phyloP scores from a whole-genome alignment of 768 basidiomycete genomes.

The Nidula microcarpa region DNA sequence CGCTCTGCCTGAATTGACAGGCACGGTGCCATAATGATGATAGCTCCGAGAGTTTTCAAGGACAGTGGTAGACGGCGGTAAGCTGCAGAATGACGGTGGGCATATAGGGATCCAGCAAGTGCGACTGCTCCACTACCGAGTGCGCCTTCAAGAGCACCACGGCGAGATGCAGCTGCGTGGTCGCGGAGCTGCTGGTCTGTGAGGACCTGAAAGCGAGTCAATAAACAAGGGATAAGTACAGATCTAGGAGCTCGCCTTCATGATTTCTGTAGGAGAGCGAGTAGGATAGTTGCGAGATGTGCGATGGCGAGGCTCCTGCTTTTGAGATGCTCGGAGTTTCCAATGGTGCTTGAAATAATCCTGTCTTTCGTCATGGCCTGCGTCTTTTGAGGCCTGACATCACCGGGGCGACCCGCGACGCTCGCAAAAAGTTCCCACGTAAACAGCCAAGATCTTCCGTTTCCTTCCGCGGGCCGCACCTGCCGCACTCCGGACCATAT shows the following conservation, averaged over 20 bases:
- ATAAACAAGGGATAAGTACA: background rate
- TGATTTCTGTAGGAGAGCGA: slow-evolving; percentile 7
- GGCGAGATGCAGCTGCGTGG: slow-evolving; percentile 51
- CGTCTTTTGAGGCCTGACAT: too few relatives aligned
- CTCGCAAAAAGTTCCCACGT: too few relatives aligned
- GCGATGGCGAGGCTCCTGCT: too few relatives aligned
- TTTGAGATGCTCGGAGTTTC: too few relatives aligned
- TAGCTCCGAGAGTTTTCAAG: slow-evolving; percentile 63
- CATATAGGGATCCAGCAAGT: slow-evolving; percentile 49
- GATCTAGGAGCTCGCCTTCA: slow-evolving; percentile 28
- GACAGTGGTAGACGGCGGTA: slow-evolving; percentile 65
- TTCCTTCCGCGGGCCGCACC: too few relatives aligned
- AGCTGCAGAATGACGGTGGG: slow-evolving; percentile 48
- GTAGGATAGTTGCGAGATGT: background rate
- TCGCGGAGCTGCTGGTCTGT: slow-evolving; percentile 46
- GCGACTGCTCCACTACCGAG: slow-evolving; percentile 44
- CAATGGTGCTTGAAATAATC: too few relatives aligned
- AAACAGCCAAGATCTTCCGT: too few relatives aligned
- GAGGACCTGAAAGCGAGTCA: slow-evolving; percentile 16
- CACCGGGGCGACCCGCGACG: too few relatives aligned
- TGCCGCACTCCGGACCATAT: too few relatives aligned
- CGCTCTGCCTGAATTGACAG: slow-evolving; percentile 71
- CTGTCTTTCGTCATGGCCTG: too few relatives aligned
- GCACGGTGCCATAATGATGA: slow-evolving; percentile 60
- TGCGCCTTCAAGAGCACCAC: slow-evolving; percentile 62